Base-by-base conservation (phyloP, 331 rosid genomes). In the Pyracantha coccinea region DNA sequence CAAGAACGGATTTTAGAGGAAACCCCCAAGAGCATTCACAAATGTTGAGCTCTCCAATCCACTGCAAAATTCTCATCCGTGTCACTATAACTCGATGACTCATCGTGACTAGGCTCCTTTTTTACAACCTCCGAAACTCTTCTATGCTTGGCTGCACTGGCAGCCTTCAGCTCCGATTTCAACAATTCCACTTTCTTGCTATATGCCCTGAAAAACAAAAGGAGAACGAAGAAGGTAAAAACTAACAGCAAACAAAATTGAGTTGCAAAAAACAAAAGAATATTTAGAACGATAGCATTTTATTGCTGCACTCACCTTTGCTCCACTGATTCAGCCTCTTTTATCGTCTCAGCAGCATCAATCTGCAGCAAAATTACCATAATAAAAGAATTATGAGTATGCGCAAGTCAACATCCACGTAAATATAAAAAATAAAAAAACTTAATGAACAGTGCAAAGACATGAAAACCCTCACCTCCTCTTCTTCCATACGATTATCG, bases 1-100 rank as follows among this genome's bases (percentile, higher is more conserved):
- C 17, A 21, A 50, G 44, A 70, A 45, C 44, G 0, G 6, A 68
- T 23, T 4, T 2, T 14, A 10, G 7, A 61, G 29, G 69, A 44
- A 25, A 71, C 17, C 52, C 17, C 44, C 45, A 71, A 72, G 54
- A 33, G 70, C 53, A 58, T 70, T 83, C 83, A 93, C 84, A 85
- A 75, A 79, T 91, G 97, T 79, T 93, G 98, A 81, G 98, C 98
- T 83, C 98, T 86, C 98, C 98, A 93, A 75, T 93, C 96, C 73
- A 93, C 92, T n/a, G 96, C 91, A 74, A 89, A 91, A 84, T 91
- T 79, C 57, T 78, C 96, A 68, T 78, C 90, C 62, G 86, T 75
- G 20, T 93, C 97, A 53, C 82, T 96, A 75, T 92, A 97, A 44
- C 93, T 94, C 41, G 86, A 89, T 29, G 97, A 86, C 35, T 86